Evolutionary conservation across 352 stramenopile species (phyloP).

Genomic region (Phytophthora agathidicida): DNA sequence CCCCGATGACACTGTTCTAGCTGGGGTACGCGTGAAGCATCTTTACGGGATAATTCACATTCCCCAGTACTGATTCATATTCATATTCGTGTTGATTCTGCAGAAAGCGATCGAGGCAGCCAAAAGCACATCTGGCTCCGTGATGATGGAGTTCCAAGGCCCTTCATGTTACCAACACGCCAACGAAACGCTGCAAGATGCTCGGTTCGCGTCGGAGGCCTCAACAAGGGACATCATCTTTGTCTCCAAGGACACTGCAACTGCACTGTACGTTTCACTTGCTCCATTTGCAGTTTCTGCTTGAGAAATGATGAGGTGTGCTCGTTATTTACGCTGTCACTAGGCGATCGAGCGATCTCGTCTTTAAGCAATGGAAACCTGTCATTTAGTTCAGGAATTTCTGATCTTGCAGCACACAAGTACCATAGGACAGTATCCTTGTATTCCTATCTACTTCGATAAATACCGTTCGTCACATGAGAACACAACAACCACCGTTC

Average conservation of each 20-base stretch:
- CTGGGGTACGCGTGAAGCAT: constrained; percentile 12
- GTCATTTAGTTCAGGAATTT: too few relatives aligned
- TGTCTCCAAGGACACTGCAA: constrained; percentile 30
- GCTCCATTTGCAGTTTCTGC: not conserved
- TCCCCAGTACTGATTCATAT: not conserved
- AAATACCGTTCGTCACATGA: constrained; percentile 7
- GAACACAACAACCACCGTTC: constrained; percentile 1
- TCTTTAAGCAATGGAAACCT: constrained; percentile 66
- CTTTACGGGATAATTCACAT: too few relatives aligned
- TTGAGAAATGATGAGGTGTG: not conserved
- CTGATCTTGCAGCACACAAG: too few relatives aligned
- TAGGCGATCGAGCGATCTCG: constrained; percentile 45
- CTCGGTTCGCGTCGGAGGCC: constrained; percentile 27
- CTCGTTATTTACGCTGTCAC: not conserved
- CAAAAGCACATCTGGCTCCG: constrained; percentile 41
- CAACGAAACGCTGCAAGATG: constrained; percentile 23
- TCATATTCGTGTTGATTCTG: not conserved
- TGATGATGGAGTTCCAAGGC: constrained; percentile 71
- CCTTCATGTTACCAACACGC: constrained; percentile 21
- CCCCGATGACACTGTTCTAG: constrained; percentile 4
- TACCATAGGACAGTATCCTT: too few relatives aligned
- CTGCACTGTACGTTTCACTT: constrained; percentile 39
- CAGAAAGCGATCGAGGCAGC: constrained; percentile 44
- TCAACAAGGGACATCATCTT: constrained; percentile 27
- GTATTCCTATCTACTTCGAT: too few relatives aligned